Conservation (phyloP, 2,329 filamentous ascomycete genomes). For the Fusarium domesticum region DNA sequence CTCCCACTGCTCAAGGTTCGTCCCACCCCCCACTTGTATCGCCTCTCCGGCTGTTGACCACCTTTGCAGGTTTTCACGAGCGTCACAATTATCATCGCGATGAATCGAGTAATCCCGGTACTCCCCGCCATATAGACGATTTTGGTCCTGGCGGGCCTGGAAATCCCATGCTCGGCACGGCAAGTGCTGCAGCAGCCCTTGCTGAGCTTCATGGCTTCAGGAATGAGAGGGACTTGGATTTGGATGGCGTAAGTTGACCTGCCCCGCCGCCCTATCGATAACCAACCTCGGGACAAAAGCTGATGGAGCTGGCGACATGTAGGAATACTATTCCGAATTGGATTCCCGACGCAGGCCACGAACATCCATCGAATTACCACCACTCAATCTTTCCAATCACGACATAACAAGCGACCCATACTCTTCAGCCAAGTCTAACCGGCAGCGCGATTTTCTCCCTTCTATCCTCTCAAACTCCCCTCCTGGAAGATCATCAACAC, state of each 20-base stretch:
- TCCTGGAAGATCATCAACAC: slow-evolving; percentile 80
- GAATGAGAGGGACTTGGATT: slow-evolving; percentile 73
- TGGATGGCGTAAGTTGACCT: slow-evolving; percentile 62
- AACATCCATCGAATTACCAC: slow-evolving; percentile 70
- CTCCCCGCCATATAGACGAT: slow-evolving; percentile 68
- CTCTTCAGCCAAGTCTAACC: slow-evolving; percentile 56
- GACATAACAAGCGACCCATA: slow-evolving; percentile 73
- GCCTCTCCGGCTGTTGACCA: slow-evolving; percentile 20
- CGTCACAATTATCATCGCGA: slow-evolving; percentile 64
- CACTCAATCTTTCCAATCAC: slow-evolving; percentile 56
- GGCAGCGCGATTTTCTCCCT: slow-evolving; percentile 72
- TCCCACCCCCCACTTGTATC: slow-evolving; percentile 17
- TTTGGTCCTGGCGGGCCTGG: slow-evolving; percentile 47
- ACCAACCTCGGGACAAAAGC: slow-evolving; percentile 9
- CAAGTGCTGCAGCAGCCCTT: slow-evolving; percentile 77
- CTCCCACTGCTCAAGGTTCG: slow-evolving; percentile 34
- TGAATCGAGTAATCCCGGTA: slow-evolving; percentile 63
- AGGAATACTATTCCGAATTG: slow-evolving; percentile 69
- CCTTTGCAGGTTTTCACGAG: slow-evolving; percentile 31
- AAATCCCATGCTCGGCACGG: slow-evolving; percentile 51
- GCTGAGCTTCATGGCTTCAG: slow-evolving; percentile 79
- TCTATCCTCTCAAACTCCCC: slow-evolving; percentile 81
- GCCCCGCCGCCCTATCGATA: slow-evolving; percentile 31
- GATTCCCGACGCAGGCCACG: slow-evolving; percentile 63
- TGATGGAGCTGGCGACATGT: slow-evolving; percentile 15